phyloP scores from a whole-genome alignment of 257 asterid genomes.

The Solanum lignicaule region DNA sequence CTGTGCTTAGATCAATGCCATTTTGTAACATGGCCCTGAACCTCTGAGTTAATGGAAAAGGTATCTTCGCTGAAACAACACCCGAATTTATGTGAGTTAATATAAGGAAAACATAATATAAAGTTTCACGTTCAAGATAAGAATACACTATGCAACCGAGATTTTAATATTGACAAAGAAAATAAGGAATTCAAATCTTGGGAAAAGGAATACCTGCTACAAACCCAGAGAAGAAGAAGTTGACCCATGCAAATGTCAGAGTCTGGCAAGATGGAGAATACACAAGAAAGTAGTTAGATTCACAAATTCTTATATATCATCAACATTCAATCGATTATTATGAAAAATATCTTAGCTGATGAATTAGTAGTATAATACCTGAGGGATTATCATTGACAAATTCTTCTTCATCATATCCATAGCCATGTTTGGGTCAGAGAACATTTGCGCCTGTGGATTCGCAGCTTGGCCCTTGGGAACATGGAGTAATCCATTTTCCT shows the following conservation, averaged over 20 bases:
- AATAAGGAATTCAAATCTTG: not conserved
- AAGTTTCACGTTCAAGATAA: not conserved
- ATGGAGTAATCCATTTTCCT: conserved; percentile 76
- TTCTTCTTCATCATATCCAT: conserved; percentile 98
- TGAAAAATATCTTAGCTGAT: not conserved
- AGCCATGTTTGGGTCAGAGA: conserved; percentile 97
- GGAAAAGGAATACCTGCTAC: conserved; percentile 64
- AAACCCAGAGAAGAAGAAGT: conserved; percentile 96
- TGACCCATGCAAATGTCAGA: conserved; percentile 93
- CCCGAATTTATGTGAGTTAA: not conserved
- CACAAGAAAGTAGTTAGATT: not conserved
- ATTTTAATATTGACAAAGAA: not conserved
- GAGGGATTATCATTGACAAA: conserved; percentile 94
- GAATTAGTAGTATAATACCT: conserved; percentile 25
- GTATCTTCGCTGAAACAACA: conserved; percentile 69
- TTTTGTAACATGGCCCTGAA: conserved; percentile 92
- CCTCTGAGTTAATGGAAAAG: conserved; percentile 91
- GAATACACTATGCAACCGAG: not conserved
- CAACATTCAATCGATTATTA: not conserved
- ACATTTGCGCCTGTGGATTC: conserved; percentile 96
- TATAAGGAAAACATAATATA: not conserved
- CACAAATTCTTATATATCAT: not conserved
- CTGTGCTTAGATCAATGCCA: conserved; percentile 90
- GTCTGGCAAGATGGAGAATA: conserved; percentile 43
- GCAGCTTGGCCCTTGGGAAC: conserved; percentile 90